phyloP scores from a whole-genome alignment of 306 rosid species.

The Benincasa hispida region DNA sequence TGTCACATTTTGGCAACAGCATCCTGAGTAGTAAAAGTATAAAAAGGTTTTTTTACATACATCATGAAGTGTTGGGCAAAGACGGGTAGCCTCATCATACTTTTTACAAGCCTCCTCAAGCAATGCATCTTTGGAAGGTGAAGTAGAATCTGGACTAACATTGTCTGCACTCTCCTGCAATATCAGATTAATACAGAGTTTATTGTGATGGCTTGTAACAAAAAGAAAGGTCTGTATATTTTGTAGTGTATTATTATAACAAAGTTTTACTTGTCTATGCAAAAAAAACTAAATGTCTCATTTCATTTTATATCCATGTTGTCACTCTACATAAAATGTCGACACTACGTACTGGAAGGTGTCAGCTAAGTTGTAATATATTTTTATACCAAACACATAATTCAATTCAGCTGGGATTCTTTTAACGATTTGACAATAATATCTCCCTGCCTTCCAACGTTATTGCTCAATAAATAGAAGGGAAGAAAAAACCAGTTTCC shows the following conservation, averaged over 20 bases:
- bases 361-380: background rate
- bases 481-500: background rate
- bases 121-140: constrained; percentile 96
- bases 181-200: constrained; percentile 11
- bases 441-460: background rate
- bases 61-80: constrained; percentile 96
- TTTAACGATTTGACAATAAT: background rate
- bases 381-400: background rate
- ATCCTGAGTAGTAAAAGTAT: background rate
- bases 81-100: constrained; percentile 87
- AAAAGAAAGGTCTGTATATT: background rate
- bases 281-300: background rate
- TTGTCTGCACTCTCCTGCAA: constrained; percentile 99
- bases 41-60: constrained; percentile 38
- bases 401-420: background rate
- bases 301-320: background rate
- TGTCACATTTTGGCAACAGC: background rate
- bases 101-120: constrained; percentile 99
- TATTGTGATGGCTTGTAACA: background rate
- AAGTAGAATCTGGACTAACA: constrained; percentile 76
- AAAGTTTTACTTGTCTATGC: background rate
- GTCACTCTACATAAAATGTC: background rate
- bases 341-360: background rate
- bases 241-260: background rate
- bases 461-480: background rate